These are phyloP conservation scores for Dillenia turbinata DNA, from an alignment of 164 flowering plant species.

Conservation along the genomic window DNA sequence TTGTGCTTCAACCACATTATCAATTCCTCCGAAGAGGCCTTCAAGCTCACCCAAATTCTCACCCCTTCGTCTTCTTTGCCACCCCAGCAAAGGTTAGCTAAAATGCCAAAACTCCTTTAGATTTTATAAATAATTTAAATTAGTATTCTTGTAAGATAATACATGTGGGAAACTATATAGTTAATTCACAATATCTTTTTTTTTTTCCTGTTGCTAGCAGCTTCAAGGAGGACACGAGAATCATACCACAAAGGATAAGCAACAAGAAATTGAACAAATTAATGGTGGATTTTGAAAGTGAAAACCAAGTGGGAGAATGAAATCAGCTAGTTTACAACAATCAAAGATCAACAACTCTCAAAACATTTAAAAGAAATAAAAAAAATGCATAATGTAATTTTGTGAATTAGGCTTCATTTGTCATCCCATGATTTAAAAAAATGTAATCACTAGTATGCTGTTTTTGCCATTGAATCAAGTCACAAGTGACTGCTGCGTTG, in stretches of 20 bases:
- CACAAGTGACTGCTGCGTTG: no score
- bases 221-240: constrained; percentile 23
- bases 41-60: constrained; percentile 34
- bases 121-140: no score
- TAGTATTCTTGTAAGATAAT: no score
- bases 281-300: constrained; percentile 42
- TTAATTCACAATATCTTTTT: not conserved
- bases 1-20: constrained; percentile 64
- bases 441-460: no score
- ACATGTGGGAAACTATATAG: not conserved
- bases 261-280: constrained; percentile 60
- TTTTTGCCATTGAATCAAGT: no score
- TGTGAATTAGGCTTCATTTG: no score
- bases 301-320: not conserved
- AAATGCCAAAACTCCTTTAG: not conserved
- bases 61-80: constrained; percentile 12
- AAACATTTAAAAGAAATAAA: no score
- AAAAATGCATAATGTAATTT: no score
- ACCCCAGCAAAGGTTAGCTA: constrained; percentile 20
- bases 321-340: no score
- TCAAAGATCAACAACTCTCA: no score
- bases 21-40: constrained; percentile 37
- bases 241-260: constrained; percentile 44
- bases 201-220: constrained; percentile 12
- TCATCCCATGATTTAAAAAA: no score